Evolutionary conservation across 805 yeast species (phyloP).

Genomic region (Komagataella phaffii): DNA sequence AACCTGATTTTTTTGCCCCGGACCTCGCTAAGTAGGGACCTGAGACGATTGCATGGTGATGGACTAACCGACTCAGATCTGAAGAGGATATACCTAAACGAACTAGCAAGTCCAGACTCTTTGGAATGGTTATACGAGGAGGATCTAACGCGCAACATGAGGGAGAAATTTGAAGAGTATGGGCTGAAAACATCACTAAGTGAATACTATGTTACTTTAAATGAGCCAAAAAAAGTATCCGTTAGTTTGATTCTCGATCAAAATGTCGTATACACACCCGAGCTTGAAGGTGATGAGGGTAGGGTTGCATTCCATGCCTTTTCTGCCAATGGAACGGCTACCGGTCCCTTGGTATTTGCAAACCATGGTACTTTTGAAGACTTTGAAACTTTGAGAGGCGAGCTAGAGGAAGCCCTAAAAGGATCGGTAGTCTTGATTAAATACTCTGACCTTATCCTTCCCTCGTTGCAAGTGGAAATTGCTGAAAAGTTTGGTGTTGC

Average conservation of each 20-base stretch:
- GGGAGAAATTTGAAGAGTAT: slow-evolving; percentile 39
- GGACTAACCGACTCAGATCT: slow-evolving; percentile 56
- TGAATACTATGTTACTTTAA: slow-evolving; percentile 43
- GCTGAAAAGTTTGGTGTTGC: slow-evolving; percentile 52
- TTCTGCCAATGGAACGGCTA: slow-evolving; percentile 55
- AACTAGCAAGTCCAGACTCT: slow-evolving; percentile 19
- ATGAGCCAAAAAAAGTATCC: slow-evolving; percentile 32
- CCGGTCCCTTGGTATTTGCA: slow-evolving; percentile 42
- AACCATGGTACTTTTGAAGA: slow-evolving; percentile 47
- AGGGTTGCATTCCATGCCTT: slow-evolving; percentile 58
- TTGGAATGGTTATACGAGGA: slow-evolving; percentile 14
- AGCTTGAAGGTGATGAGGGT: slow-evolving; percentile 26
- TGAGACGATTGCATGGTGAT: slow-evolving; percentile 59
- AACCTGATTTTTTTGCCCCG: slow-evolving; percentile 70
- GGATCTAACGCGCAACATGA: slow-evolving; percentile 41
- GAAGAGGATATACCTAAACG: slow-evolving; percentile 41
- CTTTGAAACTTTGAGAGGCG: slow-evolving; percentile 24
- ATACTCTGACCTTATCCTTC: slow-evolving; percentile 38
- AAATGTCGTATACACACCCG: slow-evolving; percentile 28
- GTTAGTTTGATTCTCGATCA: slow-evolving; percentile 21
- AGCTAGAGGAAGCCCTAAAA: slow-evolving; percentile 12
- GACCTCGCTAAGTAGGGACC: slow-evolving; percentile 72
- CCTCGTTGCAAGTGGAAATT: slow-evolving; percentile 57
- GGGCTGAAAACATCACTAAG: slow-evolving; percentile 43
- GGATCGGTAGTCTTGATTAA: slow-evolving; percentile 45